Conservation (phyloP, 2,329 filamentous ascomycete species). For the Rasamsonia emersonii region DNA sequence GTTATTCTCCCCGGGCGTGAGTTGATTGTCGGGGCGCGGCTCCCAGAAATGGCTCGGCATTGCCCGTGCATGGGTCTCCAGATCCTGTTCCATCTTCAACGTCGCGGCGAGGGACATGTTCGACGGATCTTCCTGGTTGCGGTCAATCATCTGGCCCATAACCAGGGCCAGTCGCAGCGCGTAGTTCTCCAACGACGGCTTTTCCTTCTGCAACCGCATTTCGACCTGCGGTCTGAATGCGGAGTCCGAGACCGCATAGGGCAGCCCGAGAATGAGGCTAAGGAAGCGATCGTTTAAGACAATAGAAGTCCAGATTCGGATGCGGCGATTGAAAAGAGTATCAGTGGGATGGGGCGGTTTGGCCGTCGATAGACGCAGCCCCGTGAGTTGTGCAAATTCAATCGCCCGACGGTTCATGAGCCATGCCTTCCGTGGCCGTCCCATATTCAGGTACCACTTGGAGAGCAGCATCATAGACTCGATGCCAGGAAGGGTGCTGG, state of each 20-base stretch:
- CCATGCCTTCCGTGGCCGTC: conserved; percentile 49
- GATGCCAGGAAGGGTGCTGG: conserved; percentile 44
- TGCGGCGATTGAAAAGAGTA: conserved; percentile 20
- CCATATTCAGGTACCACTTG: conserved; percentile 48
- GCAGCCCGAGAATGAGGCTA: conserved; percentile 47
- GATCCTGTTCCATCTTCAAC: conserved; percentile 33
- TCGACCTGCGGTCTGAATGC: conserved; percentile 22
- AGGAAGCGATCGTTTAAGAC: conserved; percentile 42
- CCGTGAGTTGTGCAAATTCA: conserved; percentile 45
- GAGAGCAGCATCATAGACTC: conserved; percentile 44
- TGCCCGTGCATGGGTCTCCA: conserved; percentile 22
- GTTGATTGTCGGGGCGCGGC: conserved; percentile 10
- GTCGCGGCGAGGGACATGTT: conserved; percentile 31
- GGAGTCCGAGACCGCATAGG: conserved; percentile 31
- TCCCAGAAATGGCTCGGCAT: conserved; percentile 26
- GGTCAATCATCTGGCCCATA: conserved; percentile 31
- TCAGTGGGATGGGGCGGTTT: conserved; percentile 18
- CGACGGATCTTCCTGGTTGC: conserved; percentile 30
- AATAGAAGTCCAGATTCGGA: conserved; percentile 33
- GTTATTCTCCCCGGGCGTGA: conserved; percentile 19
- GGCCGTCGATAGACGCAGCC: conserved; percentile 33
- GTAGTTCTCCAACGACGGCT: conserved; percentile 19
- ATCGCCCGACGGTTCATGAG: conserved; percentile 43
- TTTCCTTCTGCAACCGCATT: conserved; percentile 12
- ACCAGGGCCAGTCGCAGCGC: conserved; percentile 24